Evolutionary conservation across 1,284 basidiomycete genomes (phyloP), one percentile per base, ranked within the genome.

Genomic region (Mycena citricolor): DNA sequence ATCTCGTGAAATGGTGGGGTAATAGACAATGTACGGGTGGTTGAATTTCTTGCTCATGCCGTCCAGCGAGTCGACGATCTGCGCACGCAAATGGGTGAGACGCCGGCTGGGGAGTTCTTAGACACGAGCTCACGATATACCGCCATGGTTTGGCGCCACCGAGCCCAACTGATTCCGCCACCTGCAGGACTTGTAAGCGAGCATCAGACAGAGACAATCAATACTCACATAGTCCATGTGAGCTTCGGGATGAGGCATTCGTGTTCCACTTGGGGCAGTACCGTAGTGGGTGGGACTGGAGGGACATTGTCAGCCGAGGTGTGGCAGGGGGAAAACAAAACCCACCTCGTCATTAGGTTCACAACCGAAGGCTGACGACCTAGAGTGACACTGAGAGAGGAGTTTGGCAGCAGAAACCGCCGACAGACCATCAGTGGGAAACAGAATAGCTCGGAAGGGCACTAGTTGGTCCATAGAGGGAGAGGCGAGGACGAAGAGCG

Each of bases 1-100:
- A 54, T 88, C 84, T 41, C 83, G 78, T 39, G 86, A 85, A 34
- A 85, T 60, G 38, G 71, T 69, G 2, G 86, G 86, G 55, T 86
- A 89, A 61, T 87, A 90, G 35, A 88, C 71, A 52, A 88, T 79
- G 65, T 88, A 90, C 12, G 86, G 86, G 48, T 82, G 76, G 13
- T 77, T 66, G 60, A 90, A 87, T 47, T 81, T 85, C 51, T 75
- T 77, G 55, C 77, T 83, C 85, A 89, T 88, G 54, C 81, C 79
- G 49, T 89, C 83, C 20, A 89, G 74, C 12, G 80, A 76, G 53
- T 88, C 83, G 34, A 88, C 71, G 44, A 83, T 68, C 86, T 89
- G 57, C 21, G 39, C 30, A 39, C 33, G 22, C 8, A 26, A 19
- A 37, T 36, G 37, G 52, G 42, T 41, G n/a, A n/a, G n/a, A n/a